Percentiles rank a stretch among this genome's conserved stretches.
These are phyloP conservation scores for Pseudozyma thailandica DNA, from an alignment of 1,284 basidiomycete genomes.

Conservation along the genomic window DNA sequence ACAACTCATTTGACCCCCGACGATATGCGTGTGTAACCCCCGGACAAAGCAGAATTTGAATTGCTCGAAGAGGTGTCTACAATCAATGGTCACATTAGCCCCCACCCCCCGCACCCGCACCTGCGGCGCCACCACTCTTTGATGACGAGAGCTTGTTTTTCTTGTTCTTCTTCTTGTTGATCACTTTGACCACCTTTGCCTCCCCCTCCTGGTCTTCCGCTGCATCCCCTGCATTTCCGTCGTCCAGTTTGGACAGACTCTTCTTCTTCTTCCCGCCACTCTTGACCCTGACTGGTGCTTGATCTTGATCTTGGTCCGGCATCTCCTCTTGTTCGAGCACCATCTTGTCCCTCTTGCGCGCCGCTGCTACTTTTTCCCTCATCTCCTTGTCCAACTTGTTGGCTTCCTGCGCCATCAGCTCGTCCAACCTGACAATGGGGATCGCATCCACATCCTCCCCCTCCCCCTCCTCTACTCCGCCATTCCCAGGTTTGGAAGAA, in stretches of 20 bases:
- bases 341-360: no score
- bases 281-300: no score
- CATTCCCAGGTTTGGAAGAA: background rate
- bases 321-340: constrained; percentile 49
- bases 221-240: no score
- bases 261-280: no score
- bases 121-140: background rate
- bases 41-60: no score
- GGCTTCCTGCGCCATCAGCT: constrained; percentile 3
- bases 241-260: background rate
- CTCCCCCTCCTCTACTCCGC: background rate
- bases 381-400: background rate
- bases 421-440: constrained; percentile 59
- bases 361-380: background rate
- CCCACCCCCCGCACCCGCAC: background rate
- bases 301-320: constrained; percentile 12
- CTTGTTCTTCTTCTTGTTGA: constrained; percentile 29
- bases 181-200: constrained; percentile 28
- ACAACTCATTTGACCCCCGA: no score
- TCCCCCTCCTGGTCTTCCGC: background rate
- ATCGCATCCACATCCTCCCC: constrained; percentile 55
- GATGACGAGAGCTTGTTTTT: background rate
- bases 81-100: constrained; percentile 19
- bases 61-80: no score
- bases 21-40: no score